phyloP scores from a whole-genome alignment of 441 rosid genomes.

The Gossypium aridum region DNA sequence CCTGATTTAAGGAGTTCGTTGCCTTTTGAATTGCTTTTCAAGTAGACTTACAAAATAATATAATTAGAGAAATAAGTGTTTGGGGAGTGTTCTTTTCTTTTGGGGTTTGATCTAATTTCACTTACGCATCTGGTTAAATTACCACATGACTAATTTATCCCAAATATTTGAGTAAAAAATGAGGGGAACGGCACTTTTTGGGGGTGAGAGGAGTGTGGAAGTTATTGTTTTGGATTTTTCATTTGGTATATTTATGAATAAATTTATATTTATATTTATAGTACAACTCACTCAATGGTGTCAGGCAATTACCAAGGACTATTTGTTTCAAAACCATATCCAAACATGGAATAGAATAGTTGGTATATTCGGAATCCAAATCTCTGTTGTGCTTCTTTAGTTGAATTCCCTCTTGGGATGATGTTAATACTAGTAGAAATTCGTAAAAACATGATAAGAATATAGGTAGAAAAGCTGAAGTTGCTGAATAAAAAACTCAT shows the following conservation, averaged over 20 bases:
- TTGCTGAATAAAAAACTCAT: not conserved
- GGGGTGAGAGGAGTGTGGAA: not conserved
- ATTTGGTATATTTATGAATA: not conserved
- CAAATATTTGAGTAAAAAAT: not conserved
- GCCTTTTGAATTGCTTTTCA: not conserved
- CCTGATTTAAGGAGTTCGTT: not conserved
- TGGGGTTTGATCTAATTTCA: not conserved
- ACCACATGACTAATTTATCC: not conserved
- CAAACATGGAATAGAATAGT: not conserved
- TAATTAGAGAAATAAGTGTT: not conserved
- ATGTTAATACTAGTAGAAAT: not conserved
- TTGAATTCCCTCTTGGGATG: not conserved
- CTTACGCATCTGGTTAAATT: not conserved
- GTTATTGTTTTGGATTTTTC: not conserved
- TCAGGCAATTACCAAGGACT: not conserved
- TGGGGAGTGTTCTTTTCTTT: not conserved
- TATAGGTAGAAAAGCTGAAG: not conserved
- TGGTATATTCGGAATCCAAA: not conserved
- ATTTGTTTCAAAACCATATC: not conserved
- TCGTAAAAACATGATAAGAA: not conserved
- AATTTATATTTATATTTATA: too few relatives aligned
- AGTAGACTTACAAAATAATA: not conserved
- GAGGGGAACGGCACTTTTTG: not conserved
- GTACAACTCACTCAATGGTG: not conserved
- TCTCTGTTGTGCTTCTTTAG: not conserved